These are phyloP conservation scores for Xylariaceae sp. DNA, from an alignment of 2,329 filamentous ascomycete species.

Conservation along the genomic window DNA sequence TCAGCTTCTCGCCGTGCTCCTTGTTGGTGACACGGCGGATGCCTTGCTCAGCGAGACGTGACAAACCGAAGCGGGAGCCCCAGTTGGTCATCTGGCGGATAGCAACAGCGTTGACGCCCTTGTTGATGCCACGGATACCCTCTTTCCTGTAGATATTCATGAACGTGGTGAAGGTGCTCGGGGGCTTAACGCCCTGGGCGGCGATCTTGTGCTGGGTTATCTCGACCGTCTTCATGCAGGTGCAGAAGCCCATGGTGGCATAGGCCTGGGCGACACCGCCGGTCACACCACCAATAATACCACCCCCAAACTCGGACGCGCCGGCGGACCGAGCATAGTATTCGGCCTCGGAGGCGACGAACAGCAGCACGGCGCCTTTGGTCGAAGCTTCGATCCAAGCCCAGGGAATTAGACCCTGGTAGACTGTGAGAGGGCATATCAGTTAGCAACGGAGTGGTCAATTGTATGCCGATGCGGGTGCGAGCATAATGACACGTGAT, in stretches of 20 bases:
- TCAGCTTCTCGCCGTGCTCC: constrained; percentile 72
- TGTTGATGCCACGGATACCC: constrained; percentile 94
- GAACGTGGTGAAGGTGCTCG: constrained; percentile 91
- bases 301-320: constrained; percentile 79
- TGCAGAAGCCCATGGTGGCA: constrained; percentile 99
- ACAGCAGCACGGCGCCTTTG: constrained; percentile 97
- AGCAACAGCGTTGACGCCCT: constrained; percentile 95
- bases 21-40: constrained; percentile 79
- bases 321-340: constrained; percentile 83
- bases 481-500: not conserved
- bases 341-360: constrained; percentile 97
- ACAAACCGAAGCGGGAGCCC: constrained; percentile 93
- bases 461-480: not conserved
- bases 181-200: constrained; percentile 74
- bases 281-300: constrained; percentile 85
- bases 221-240: constrained; percentile 99
- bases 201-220: constrained; percentile 98
- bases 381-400: constrained; percentile 99
- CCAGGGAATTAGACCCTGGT: constrained; percentile 99
- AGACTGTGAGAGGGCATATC: constrained; percentile 57
- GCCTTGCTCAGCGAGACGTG: constrained; percentile 81
- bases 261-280: constrained; percentile 97
- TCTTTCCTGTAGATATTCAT: constrained; percentile 95
- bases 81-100: constrained; percentile 99
- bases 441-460: constrained; percentile 3